Evolutionary conservation across 371 early-diverging fungal genomes (phyloP), one percentile per base, ranked within the genome.

Genomic region (Gilbertella persicaria): DNA sequence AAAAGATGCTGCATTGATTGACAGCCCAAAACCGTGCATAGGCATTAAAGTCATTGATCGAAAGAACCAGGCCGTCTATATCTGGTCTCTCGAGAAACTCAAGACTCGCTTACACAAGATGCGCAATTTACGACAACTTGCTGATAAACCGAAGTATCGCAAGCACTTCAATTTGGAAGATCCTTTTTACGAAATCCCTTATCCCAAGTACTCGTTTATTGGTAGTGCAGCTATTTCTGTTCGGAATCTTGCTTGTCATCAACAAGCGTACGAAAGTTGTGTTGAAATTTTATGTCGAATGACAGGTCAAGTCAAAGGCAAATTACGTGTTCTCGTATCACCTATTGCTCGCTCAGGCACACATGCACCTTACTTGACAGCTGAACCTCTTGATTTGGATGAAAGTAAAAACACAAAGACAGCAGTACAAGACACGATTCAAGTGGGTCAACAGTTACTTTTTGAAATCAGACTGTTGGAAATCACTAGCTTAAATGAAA

Each of bases 41-140:
- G 90, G 79, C 1, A 72, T 92, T 30, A 79, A 82, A 35, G 90
- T 90, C 1, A 77, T 89, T 39, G 92, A 92, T 55, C 71, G 69
- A 19, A 80, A 85, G 17, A 80, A 92, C 58, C 74, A 83, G 10
- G 68, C 79, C n/a, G 67, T 88, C 33, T 91, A 92, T 58, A 51
- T 83, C 3, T 93, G 93, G 93, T 83, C 91, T 0, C 62, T 92
- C 4, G 83, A 77, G 9, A 79, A 80, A 29, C 78, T 95, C 26
- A 83, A 78, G 38, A 55, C 54, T 19, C 79, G 86, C 7, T 61
- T 95, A 14, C 79, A 84, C 20, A 76, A 80, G 26, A 93, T 95
- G 95, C 83, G 87, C 2, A 84, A 84, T 19, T 60, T 91, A 48
- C 86, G 87, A 58, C 79, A 89, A 21, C 84, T 80, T 52, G 73